Conservation (phyloP, 2,329 filamentous ascomycete species). For the Xylaria sp. region DNA sequence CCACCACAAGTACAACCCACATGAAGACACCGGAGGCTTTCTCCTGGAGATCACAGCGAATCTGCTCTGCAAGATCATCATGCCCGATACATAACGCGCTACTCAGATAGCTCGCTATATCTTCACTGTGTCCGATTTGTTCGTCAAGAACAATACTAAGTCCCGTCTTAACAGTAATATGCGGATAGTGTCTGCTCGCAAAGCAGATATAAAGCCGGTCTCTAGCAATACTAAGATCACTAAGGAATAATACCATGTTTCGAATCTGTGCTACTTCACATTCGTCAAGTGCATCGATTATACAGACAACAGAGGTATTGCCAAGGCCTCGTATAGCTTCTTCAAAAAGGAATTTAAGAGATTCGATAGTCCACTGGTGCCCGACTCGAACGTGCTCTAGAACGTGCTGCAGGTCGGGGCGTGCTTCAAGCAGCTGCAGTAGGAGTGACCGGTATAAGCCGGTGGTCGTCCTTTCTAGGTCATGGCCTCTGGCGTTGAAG, state of each 20-base stretch:
- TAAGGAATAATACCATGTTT: no score
- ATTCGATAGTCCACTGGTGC: background rate
- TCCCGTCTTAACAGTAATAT: slow-evolving; percentile 41
- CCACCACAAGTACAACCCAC: slow-evolving; percentile 23
- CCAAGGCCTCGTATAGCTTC: slow-evolving; percentile 27
- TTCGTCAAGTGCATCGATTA: slow-evolving; percentile 53
- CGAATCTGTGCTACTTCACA: slow-evolving; percentile 45
- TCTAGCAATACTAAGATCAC: slow-evolving; percentile 23
- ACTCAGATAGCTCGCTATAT: slow-evolving; percentile 12
- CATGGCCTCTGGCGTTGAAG: slow-evolving; percentile 54
- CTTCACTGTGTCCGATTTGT: slow-evolving; percentile 10
- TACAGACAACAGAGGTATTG: slow-evolving; percentile 17
- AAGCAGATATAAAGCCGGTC: slow-evolving; percentile 47
- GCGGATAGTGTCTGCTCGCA: slow-evolving; percentile 45
- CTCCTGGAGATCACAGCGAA: slow-evolving; percentile 6
- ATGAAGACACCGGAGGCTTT: slow-evolving; percentile 24
- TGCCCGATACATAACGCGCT: background rate
- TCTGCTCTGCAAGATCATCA: background rate
- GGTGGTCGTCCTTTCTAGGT: slow-evolving; percentile 50
- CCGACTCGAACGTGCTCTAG: slow-evolving; percentile 1
- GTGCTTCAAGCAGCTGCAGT: slow-evolving; percentile 49
- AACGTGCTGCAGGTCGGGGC: slow-evolving; percentile 42
- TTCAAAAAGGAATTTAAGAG: background rate
- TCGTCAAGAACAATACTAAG: slow-evolving; percentile 9
- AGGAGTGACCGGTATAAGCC: slow-evolving; percentile 60